phyloP scores from a whole-genome alignment of 495 filamentous ascomycete genomes.

The Lophiostoma macrostomum region DNA sequence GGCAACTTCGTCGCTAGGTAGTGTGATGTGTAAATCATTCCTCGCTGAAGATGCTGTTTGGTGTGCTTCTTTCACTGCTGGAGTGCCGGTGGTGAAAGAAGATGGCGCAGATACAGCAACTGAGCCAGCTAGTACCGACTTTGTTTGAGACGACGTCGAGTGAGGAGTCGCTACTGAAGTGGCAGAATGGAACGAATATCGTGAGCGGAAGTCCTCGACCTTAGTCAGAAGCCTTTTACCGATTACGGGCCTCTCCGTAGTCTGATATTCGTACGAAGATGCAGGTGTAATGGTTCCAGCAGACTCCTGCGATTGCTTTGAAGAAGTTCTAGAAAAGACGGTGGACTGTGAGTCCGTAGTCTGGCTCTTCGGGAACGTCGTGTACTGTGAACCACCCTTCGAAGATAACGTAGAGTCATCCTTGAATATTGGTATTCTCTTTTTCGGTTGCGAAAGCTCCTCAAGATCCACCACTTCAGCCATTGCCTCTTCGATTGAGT shows the following conservation, averaged over 20 bases:
- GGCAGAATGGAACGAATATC: conserved; percentile 18
- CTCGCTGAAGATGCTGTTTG: neutral
- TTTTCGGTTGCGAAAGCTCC: conserved; percentile 35
- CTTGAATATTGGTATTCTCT: conserved; percentile 36
- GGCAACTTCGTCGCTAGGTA: neutral
- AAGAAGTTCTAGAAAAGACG: conserved; percentile 12
- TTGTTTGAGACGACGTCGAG: too few relatives aligned
- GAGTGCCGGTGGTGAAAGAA: too few relatives aligned
- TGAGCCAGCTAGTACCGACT: too few relatives aligned
- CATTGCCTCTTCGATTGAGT: conserved; percentile 61
- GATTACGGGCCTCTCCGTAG: conserved; percentile 7
- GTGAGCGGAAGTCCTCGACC: conserved; percentile 21
- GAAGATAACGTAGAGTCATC: conserved; percentile 16
- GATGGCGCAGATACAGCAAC: too few relatives aligned
- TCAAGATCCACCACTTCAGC: conserved; percentile 49
- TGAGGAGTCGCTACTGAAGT: too few relatives aligned
- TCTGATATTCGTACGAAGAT: conserved; percentile 12
- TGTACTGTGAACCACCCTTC: conserved; percentile 13
- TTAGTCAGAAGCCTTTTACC: conserved; percentile 12
- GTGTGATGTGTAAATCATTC: neutral
- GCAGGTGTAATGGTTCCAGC: conserved; percentile 22
- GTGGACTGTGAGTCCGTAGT: conserved; percentile 20
- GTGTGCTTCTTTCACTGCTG: neutral
- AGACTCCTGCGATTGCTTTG: conserved; percentile 13
- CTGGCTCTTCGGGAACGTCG: too few relatives aligned